phyloP scores from a whole-genome alignment of 345 rosid genomes.

The Eucalyptus microcorys region DNA sequence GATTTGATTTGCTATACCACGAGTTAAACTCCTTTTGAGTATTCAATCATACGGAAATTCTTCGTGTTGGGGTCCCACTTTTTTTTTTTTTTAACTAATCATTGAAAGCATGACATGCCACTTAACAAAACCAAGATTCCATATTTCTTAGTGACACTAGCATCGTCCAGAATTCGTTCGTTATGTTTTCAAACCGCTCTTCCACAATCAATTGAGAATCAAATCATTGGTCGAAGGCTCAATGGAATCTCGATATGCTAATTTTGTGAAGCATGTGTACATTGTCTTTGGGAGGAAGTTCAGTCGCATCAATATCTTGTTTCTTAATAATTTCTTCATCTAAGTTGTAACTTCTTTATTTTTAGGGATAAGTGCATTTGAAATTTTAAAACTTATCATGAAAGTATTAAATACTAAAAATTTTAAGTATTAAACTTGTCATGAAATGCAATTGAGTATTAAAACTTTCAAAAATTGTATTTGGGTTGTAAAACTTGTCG shows the following conservation, averaged over 20 bases:
- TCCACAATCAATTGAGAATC: not conserved
- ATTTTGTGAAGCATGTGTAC: not conserved
- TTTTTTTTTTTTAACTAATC: not conserved
- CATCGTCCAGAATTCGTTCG: not conserved
- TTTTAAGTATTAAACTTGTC: not conserved
- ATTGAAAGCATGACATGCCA: not conserved
- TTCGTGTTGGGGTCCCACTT: not conserved
- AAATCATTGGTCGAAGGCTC: not conserved
- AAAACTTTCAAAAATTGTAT: too few relatives aligned
- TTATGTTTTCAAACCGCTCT: not conserved
- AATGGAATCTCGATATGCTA: not conserved
- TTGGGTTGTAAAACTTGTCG: not conserved
- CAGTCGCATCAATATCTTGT: not conserved
- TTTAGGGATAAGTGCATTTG: not conserved
- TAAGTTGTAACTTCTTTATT: not conserved
- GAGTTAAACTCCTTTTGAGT: not conserved
- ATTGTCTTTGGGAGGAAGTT: not conserved
- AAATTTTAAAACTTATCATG: too few relatives aligned
- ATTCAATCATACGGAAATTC: not conserved
- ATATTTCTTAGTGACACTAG: not conserved
- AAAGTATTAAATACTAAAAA: too few relatives aligned
- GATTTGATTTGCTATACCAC: not conserved
- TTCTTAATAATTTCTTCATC: not conserved
- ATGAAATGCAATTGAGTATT: too few relatives aligned
- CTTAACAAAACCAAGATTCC: not conserved